Evolutionary conservation across 2,329 filamentous ascomycete species (phyloP).

Genomic region (Fusarium robinianum): DNA sequence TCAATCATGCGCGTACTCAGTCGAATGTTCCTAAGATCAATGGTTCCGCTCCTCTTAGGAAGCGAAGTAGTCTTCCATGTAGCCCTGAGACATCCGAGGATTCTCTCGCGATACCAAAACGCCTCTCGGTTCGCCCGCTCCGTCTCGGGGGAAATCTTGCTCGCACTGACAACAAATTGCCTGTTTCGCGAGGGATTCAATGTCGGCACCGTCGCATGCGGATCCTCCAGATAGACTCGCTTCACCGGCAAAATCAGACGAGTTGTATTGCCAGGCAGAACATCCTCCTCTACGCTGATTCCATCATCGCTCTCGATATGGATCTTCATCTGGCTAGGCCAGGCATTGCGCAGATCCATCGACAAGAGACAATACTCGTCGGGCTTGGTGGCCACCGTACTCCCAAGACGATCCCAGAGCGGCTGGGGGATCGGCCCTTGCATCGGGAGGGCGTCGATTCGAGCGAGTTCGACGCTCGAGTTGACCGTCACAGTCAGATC

Average conservation of each 20-base stretch:
- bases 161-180: constrained; percentile 89
- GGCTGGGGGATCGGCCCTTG: constrained; percentile 65
- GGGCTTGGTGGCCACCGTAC: constrained; percentile 44
- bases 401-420: constrained; percentile 57
- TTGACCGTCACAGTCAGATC: constrained; percentile 90
- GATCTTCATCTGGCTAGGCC: constrained; percentile 78
- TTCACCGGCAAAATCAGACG: constrained; percentile 77
- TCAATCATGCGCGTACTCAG: constrained; percentile 81
- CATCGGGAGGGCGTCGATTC: constrained; percentile 79
- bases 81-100: constrained; percentile 72
- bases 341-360: constrained; percentile 85
- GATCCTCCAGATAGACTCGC: constrained; percentile 75
- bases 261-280: constrained; percentile 70
- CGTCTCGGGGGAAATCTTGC: constrained; percentile 76
- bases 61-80: constrained; percentile 67
- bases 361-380: constrained; percentile 78
- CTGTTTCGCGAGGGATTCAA: constrained; percentile 80
- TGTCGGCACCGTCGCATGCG: constrained; percentile 76
- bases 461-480: constrained; percentile 79
- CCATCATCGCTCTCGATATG: constrained; percentile 60
- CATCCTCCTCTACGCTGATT: constrained; percentile 56
- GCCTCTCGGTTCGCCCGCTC: constrained; percentile 79
- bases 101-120: constrained; percentile 88
- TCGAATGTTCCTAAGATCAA: constrained; percentile 78
- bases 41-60: constrained; percentile 61